Base-by-base conservation (phyloP, 345 rosid species). In the Acer negundo region DNA sequence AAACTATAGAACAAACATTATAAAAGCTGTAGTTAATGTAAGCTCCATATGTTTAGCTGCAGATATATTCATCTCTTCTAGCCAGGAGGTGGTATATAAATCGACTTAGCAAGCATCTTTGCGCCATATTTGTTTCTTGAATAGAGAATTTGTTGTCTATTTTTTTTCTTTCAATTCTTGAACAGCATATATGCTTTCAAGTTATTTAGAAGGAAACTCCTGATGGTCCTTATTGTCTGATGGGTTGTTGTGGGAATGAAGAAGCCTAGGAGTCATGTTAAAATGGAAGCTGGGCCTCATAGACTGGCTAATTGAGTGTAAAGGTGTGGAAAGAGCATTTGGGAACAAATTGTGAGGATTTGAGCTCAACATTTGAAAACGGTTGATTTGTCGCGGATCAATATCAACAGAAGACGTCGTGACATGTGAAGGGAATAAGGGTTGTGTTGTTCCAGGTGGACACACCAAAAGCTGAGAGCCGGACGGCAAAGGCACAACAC, bases 401-500 rank as follows among this genome's bases (percentile, higher is more conserved):
- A 82, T 70, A 78, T 79, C 86, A 44, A 69, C 53, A 26, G 84
- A 81, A 56, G 84, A 68, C 20, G 83, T 19, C 20, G 83, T 19
- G 26, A 44, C 75, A 67, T 69, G 80, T 4, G 83, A 74, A 40
- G 82, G 87, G 66, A 88, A 86, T 44, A 84, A 79, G 56, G 90
- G 67, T 63, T 84, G 88, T 62, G 84, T 80, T 63, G 82, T 75
- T 44, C 83, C 79, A 56, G 86, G 87, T 16, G 81, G 90, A 70
- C 87, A 82, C 24, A 89, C 81, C 74, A 90, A 79, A 65, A 84
- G 77, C 75, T 87, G 91, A 71, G 88, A 78, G 69, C 79, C 81
- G 20, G 87, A 86, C 67, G 92, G 87, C 80, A 87, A 80, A 26
- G 90, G 88, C 35, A 86, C 80, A 73, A 80, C 80, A 79, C 90